Evolutionary conservation across 1,139 yeast genomes (phyloP).

Genomic region (Geotrichum cucujoidarum): DNA sequence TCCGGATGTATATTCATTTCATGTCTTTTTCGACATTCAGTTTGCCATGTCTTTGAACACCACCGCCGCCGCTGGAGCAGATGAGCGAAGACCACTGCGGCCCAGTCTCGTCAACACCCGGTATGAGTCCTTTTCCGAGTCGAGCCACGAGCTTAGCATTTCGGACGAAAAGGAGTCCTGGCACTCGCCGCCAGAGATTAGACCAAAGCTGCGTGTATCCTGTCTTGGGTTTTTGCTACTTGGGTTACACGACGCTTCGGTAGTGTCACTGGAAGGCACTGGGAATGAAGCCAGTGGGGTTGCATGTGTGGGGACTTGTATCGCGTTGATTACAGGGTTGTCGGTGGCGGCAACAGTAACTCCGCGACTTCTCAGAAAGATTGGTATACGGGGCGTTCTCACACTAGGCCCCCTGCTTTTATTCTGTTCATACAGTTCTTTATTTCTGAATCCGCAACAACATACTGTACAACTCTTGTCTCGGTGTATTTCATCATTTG

Average conservation of each 20-base stretch:
- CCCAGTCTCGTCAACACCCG: slow-evolving; percentile 3
- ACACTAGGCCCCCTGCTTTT: slow-evolving; percentile 38
- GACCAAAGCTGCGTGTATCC: slow-evolving; percentile 25
- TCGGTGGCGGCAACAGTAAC: slow-evolving; percentile 36
- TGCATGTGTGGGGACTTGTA: slow-evolving; percentile 17
- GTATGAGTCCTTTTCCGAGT: slow-evolving; percentile 15
- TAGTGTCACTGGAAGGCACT: slow-evolving; percentile 41
- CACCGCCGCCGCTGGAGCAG: neutral
- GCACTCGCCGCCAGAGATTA: slow-evolving; percentile 14
- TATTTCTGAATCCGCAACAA: slow-evolving; percentile 40
- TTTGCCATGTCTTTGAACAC: no score
- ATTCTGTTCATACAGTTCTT: slow-evolving; percentile 40
- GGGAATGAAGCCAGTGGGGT: slow-evolving; percentile 4
- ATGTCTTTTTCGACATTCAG: no score
- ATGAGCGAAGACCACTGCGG: no score
- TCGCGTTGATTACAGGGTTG: slow-evolving; percentile 33
- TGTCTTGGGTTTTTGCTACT: slow-evolving; percentile 26
- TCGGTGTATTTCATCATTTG: slow-evolving; percentile 56
- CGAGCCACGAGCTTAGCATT: slow-evolving; percentile 6
- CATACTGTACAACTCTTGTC: slow-evolving; percentile 44
- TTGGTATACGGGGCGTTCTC: slow-evolving; percentile 42
- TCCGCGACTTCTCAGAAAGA: slow-evolving; percentile 36
- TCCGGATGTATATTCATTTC: no score
- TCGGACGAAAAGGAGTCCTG: slow-evolving; percentile 16
- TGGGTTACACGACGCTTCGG: slow-evolving; percentile 46